Evolutionary conservation across 106 monocot species (phyloP).

Genomic region (Triglochin maritima): DNA sequence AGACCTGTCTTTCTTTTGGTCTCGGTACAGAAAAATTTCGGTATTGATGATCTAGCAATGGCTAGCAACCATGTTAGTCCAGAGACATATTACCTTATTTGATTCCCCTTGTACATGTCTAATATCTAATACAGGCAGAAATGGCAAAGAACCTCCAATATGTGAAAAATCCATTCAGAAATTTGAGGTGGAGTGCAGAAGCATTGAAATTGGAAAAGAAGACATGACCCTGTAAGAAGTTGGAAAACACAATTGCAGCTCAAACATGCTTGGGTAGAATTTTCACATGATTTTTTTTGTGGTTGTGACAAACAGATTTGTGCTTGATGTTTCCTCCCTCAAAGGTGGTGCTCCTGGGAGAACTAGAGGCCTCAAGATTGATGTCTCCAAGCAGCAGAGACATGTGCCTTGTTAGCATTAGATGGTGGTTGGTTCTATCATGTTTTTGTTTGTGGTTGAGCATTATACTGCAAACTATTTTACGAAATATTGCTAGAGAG

Average conservation of each 20-base stretch:
- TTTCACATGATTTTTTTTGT: background rate
- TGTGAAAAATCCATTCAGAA: slow-evolving; percentile 27
- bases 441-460: no score
- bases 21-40: slow-evolving; percentile 45
- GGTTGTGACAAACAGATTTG: slow-evolving; percentile 17
- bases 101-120: background rate
- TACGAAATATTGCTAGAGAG: no score
- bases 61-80: slow-evolving; percentile 33
- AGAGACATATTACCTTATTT: background rate
- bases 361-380: slow-evolving; percentile 49
- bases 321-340: slow-evolving; percentile 44
- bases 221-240: slow-evolving; percentile 32
- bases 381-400: background rate
- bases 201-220: slow-evolving; percentile 10
- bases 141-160: slow-evolving; percentile 13
- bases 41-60: slow-evolving; percentile 23
- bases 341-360: slow-evolving; percentile 68
- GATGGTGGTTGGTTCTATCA: no score
- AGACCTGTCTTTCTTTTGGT: background rate
- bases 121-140: slow-evolving; percentile 19
- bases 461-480: no score
- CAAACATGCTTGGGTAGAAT: background rate
- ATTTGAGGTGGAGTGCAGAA: slow-evolving; percentile 32
- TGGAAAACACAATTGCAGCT: background rate
- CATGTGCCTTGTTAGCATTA: no score